A percentile compares a stretch with the other conserved stretches of the same genome.
These are phyloP conservation scores for Trichoderma koningiopsis DNA, from an alignment of 2,329 filamentous ascomycete genomes.

Conservation along the genomic window DNA sequence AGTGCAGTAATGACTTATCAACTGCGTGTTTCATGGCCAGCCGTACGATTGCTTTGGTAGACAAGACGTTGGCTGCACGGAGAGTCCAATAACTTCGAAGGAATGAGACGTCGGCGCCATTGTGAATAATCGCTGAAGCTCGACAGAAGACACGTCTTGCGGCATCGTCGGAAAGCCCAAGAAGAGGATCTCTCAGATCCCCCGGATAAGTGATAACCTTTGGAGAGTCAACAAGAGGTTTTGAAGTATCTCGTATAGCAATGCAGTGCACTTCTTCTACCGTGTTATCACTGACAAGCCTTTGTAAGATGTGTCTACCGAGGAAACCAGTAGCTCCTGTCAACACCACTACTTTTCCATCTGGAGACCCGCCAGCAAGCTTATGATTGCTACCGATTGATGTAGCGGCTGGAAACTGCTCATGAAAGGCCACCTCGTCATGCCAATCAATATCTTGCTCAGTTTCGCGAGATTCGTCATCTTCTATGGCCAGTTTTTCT, in stretches of 20 bases:
- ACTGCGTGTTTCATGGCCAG: constrained; percentile 32
- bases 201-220: not conserved
- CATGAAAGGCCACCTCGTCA: not conserved
- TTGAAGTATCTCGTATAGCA: constrained; percentile 38
- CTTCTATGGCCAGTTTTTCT: not conserved
- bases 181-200: not conserved
- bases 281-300: constrained; percentile 37
- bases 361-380: not conserved
- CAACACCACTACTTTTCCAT: constrained; percentile 20
- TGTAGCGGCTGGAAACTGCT: not conserved
- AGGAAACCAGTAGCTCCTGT: constrained; percentile 48
- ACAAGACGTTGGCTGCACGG: not conserved
- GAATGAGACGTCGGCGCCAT: not conserved
- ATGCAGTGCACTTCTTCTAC: constrained; percentile 48
- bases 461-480: constrained; percentile 31
- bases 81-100: not conserved
- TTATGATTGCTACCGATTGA: not conserved
- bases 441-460: not conserved
- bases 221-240: not conserved
- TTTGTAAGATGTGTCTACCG: constrained; percentile 42
- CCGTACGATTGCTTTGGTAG: constrained; percentile 34
- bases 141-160: not conserved
- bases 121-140: not conserved
- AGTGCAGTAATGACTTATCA: constrained; percentile 29
- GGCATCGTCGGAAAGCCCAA: not conserved